Conservation (phyloP, 352 stramenopile genomes). For the Phytophthora ohioensis region DNA sequence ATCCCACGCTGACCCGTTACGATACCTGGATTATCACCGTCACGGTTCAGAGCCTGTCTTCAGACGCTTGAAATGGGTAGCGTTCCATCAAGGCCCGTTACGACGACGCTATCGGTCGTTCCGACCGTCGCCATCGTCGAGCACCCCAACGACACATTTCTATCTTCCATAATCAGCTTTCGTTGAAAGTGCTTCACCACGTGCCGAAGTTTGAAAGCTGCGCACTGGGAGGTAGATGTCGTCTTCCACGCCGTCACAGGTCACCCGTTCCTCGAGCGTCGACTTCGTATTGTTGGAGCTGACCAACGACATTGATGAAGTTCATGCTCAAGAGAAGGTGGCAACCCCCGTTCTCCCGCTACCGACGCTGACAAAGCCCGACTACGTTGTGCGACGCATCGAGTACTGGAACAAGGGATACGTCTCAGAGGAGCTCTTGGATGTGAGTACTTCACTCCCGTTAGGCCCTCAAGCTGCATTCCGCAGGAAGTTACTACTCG, state of each 20-base stretch:
- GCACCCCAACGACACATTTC: background rate
- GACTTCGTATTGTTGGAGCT: conserved; percentile 39
- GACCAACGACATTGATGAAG: conserved; percentile 20
- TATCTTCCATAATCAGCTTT: background rate
- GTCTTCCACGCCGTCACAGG: conserved; percentile 1
- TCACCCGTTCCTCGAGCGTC: conserved; percentile 2
- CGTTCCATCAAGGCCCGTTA: background rate
- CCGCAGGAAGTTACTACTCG: conserved; percentile 43
- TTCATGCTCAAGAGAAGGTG: conserved; percentile 19
- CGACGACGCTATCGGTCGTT: background rate
- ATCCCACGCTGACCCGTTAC: too few species aligned
- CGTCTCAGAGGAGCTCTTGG: conserved; percentile 31
- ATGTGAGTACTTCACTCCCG: conserved; percentile 38
- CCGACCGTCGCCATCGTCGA: background rate
- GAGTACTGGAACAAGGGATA: conserved; percentile 27
- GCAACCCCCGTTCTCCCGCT: conserved; percentile 28
- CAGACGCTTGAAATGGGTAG: background rate
- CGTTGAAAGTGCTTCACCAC: too few species aligned
- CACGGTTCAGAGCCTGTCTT: background rate
- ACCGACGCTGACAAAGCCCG: conserved; percentile 15
- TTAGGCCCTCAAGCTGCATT: conserved; percentile 40
- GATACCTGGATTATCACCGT: too few species aligned
- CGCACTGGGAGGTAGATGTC: conserved; percentile 5
- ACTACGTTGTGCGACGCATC: conserved; percentile 37
- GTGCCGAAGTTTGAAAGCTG: background rate